phyloP scores from a whole-genome alignment of 495 filamentous ascomycete species.

The Penicillium cinerascens region DNA sequence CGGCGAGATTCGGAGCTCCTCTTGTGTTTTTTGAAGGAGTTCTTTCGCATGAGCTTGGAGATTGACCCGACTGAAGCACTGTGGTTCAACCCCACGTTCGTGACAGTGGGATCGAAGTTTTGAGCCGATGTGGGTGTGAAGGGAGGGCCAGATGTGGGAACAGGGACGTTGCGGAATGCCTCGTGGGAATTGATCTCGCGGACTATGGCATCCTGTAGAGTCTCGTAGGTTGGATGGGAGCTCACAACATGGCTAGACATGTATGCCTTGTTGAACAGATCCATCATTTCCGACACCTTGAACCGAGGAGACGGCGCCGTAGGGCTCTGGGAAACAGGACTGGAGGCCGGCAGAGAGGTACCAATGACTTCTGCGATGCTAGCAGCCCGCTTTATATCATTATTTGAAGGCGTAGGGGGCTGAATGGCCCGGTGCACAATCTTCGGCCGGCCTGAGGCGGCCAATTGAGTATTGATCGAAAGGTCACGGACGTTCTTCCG shows the following conservation, averaged over 20 bases:
- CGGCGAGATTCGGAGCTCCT: slow-evolving; percentile 28
- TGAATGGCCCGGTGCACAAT: slow-evolving; percentile 41
- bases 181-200: slow-evolving; percentile 50
- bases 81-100: slow-evolving; percentile 15
- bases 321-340: background rate
- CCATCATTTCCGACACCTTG: slow-evolving; percentile 44
- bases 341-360: slow-evolving; percentile 33
- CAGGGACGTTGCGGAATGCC: slow-evolving; percentile 39
- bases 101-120: slow-evolving; percentile 15
- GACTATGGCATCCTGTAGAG: slow-evolving; percentile 45
- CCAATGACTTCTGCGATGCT: slow-evolving; percentile 49
- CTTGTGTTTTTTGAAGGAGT: slow-evolving; percentile 35
- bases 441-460: slow-evolving; percentile 28
- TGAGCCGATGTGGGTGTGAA: slow-evolving; percentile 36
- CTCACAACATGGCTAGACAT: slow-evolving; percentile 28
- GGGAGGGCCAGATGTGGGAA: slow-evolving; percentile 32
- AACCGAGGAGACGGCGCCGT: slow-evolving; percentile 19
- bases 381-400: slow-evolving; percentile 26
- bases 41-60: slow-evolving; percentile 30
- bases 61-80: slow-evolving; percentile 28
- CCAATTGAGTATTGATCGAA: slow-evolving; percentile 42
- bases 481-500: slow-evolving; percentile 43
- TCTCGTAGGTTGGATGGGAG: slow-evolving; percentile 41
- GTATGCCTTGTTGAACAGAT: slow-evolving; percentile 41
- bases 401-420: slow-evolving; percentile 37